Percentiles rank a stretch among this genome's conserved stretches.
These are phyloP conservation scores for Quercus tomentella DNA, from an alignment of 331 rosid species.

Conservation along the genomic window DNA sequence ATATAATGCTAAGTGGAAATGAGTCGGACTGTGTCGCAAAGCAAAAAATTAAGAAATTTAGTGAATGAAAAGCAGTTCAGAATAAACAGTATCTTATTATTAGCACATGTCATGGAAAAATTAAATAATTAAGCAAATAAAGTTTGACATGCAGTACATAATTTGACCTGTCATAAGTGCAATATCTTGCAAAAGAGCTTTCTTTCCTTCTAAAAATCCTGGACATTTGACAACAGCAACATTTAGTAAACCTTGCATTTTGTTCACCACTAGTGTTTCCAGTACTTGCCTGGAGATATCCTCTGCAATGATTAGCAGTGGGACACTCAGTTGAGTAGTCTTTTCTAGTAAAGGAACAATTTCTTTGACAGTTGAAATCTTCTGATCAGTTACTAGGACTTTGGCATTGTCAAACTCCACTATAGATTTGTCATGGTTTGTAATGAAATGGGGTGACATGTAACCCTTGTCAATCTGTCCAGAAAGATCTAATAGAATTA, in stretches of 20 bases:
- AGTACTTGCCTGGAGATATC: constrained; percentile 71
- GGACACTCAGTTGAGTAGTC: constrained; percentile 80
- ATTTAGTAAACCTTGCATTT: constrained; percentile 72
- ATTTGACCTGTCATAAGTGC: constrained; percentile 90
- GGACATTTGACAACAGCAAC: constrained; percentile 94
- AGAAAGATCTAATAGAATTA: constrained; percentile 17
- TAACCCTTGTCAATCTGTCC: constrained; percentile 89
- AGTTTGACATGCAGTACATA: constrained; percentile 5
- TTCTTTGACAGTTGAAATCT: constrained; percentile 69
- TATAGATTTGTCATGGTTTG: constrained; percentile 74
- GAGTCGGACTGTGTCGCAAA: too few species aligned
- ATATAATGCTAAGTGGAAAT: too few species aligned
- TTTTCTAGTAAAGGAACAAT: constrained; percentile 82
- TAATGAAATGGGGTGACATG: constrained; percentile 87
- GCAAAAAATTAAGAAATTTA: too few species aligned
- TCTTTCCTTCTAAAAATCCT: constrained; percentile 75
- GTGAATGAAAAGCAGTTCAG: not conserved
- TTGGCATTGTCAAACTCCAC: constrained; percentile 86
- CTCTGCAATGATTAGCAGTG: constrained; percentile 86
- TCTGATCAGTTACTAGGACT: constrained; percentile 92
- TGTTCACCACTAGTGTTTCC: constrained; percentile 84
- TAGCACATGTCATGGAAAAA: not conserved
- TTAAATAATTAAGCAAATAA: not conserved
- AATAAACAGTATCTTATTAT: not conserved
- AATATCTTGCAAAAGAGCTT: constrained; percentile 86